phyloP scores from a whole-genome alignment of 345 rosid species.

The Boechera divaricarpa region DNA sequence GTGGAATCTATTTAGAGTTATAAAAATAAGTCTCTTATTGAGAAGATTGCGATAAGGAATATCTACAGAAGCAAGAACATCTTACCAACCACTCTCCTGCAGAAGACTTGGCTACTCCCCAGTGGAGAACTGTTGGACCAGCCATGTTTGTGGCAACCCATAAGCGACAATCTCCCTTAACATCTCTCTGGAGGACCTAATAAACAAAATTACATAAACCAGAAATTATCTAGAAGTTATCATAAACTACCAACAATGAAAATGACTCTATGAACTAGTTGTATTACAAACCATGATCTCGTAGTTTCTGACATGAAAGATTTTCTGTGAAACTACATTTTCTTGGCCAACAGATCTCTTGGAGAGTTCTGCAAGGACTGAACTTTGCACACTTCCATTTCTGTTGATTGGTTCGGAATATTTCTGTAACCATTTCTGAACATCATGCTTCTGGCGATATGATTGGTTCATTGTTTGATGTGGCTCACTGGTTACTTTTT shows the following conservation, averaged over 20 bases:
- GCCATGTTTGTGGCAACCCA: conserved; percentile 56
- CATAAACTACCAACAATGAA: conserved; percentile 19
- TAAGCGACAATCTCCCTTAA: conserved; percentile 50
- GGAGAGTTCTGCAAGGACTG: conserved; percentile 53
- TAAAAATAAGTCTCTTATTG: conserved; percentile 19
- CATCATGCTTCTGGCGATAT: conserved; percentile 49
- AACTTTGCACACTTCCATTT: conserved; percentile 39
- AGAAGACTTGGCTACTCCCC: conserved; percentile 62
- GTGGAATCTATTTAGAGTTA: conserved; percentile 51
- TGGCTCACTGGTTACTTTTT: conserved; percentile 27
- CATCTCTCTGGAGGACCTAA: conserved; percentile 53
- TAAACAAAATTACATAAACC: conserved; percentile 19
- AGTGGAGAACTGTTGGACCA: conserved; percentile 62
- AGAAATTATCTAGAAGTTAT: neutral
- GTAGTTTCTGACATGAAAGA: conserved; percentile 47
- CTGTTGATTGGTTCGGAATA: conserved; percentile 43
- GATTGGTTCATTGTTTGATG: conserved; percentile 38
- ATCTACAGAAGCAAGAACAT: conserved; percentile 31
- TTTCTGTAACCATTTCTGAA: conserved; percentile 61
- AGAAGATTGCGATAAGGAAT: neutral
- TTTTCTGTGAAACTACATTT: conserved; percentile 50
- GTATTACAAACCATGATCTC: conserved; percentile 58
- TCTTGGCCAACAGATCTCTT: conserved; percentile 54
- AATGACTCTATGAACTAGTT: conserved; percentile 2
- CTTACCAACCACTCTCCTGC: conserved; percentile 69